These are phyloP conservation scores for Miamiensis avidus DNA, from an alignment of 169 alveolate species.

Conservation along the genomic window DNA sequence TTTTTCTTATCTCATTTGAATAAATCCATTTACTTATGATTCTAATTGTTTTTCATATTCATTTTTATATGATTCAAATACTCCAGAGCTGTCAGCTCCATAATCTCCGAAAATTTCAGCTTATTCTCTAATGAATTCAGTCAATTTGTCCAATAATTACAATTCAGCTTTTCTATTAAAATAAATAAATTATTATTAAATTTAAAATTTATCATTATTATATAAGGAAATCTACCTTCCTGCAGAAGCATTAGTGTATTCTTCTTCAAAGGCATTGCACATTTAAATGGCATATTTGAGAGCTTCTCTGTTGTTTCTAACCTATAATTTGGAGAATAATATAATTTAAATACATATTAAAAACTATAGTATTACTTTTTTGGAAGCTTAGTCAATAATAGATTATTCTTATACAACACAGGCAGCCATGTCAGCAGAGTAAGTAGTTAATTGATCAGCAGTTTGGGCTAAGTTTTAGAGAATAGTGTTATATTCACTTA, in stretches of 20 bases:
- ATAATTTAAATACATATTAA: no score
- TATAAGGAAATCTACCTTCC: background rate
- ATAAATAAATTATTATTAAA: background rate
- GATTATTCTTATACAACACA: background rate
- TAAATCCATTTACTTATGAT: background rate
- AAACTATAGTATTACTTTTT: no score
- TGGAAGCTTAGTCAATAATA: background rate
- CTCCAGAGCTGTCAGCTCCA: background rate
- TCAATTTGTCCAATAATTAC: background rate
- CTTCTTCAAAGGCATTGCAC: slow-evolving; percentile 5
- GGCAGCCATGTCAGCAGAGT: background rate
- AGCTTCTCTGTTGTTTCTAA: slow-evolving; percentile 2
- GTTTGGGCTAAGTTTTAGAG: slow-evolving; percentile 4
- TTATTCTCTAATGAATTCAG: background rate
- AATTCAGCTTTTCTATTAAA: slow-evolving; percentile 15
- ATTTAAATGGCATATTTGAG: slow-evolving; percentile 9
- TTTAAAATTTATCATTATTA: no score
- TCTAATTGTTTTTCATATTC: background rate
- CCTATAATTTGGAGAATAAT: slow-evolving; percentile 3
- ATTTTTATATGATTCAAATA: background rate
- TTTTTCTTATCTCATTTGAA: no score
- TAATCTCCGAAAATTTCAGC: slow-evolving; percentile 17
- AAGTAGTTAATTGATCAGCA: background rate
- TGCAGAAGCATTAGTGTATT: slow-evolving; percentile 1
- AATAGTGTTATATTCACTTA: slow-evolving; percentile 12